These are phyloP conservation scores for Pseudofabraea citricarpa DNA, from an alignment of 2,329 filamentous ascomycete species.

Conservation along the genomic window DNA sequence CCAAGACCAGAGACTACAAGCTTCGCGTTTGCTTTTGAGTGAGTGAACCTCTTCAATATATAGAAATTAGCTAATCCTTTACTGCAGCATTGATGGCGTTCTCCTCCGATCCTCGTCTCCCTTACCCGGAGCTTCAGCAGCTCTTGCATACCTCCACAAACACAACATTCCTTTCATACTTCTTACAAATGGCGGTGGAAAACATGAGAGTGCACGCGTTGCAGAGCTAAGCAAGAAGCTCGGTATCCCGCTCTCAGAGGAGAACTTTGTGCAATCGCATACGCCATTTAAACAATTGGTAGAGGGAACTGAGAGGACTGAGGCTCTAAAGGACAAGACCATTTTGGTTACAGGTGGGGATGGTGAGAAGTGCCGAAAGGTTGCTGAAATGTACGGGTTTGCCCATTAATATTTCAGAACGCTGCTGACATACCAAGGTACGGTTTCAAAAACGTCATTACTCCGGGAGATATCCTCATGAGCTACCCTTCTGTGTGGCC, in stretches of 20 bases:
- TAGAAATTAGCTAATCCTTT: constrained; percentile 5
- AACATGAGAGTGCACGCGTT: constrained; percentile 70
- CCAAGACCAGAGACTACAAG: constrained; percentile 15
- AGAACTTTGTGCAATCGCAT: constrained; percentile 82
- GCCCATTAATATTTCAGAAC: constrained; percentile 12
- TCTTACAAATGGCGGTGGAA: constrained; percentile 92
- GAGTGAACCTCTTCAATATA: constrained; percentile 17
- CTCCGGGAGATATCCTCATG: constrained; percentile 75
- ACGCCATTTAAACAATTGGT: constrained; percentile 78
- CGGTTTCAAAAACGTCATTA: constrained; percentile 78
- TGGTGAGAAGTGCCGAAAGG: constrained; percentile 36
- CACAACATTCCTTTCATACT: constrained; percentile 87
- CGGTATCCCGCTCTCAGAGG: constrained; percentile 56
- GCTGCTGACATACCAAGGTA: constrained; percentile 39
- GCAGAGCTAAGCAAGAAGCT: constrained; percentile 64
- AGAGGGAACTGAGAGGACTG: constrained; percentile 47
- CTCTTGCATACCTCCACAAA: constrained; percentile 67
- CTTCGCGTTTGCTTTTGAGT: constrained; percentile 55
- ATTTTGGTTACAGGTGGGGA: constrained; percentile 65
- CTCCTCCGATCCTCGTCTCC: constrained; percentile 76
- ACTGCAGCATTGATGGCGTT: constrained; percentile 74
- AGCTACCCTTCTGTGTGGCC: constrained; percentile 75
- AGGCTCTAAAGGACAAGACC: constrained; percentile 56
- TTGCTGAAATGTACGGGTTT: constrained; percentile 53
- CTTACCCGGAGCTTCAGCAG: constrained; percentile 71